These are phyloP conservation scores for Myxozyma kluyveri DNA, from an alignment of 805 yeast genomes.

Conservation along the genomic window DNA sequence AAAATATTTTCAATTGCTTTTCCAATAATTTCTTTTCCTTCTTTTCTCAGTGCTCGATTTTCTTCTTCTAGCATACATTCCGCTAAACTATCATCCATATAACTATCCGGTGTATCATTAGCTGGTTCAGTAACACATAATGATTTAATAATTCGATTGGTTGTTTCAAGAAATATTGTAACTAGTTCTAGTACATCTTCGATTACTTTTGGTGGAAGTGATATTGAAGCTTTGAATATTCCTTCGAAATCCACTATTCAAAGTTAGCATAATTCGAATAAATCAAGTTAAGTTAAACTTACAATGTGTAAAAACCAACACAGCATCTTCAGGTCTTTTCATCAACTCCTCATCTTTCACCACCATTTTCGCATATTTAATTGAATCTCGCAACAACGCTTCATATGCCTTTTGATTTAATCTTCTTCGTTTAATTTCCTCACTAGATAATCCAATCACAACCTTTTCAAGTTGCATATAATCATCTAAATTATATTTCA, in stretches of 20 bases:
- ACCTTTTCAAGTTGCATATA: constrained; percentile 22
- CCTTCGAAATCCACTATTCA: constrained; percentile 13
- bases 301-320: constrained; percentile 8
- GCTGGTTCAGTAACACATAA: background rate
- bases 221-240: constrained; percentile 7
- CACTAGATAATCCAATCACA: constrained; percentile 11
- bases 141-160: constrained; percentile 2
- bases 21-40: constrained; percentile 6
- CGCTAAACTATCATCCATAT: constrained; percentile 15
- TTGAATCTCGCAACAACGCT: constrained; percentile 17
- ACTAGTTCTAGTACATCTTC: constrained; percentile 14
- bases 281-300: background rate
- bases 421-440: constrained; percentile 10
- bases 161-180: constrained; percentile 10
- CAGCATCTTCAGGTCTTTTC: constrained; percentile 12
- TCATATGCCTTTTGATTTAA: constrained; percentile 20
- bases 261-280: background rate
- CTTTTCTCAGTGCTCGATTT: constrained; percentile 2
- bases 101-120: constrained; percentile 12
- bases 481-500: constrained; percentile 22
- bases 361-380: constrained; percentile 18
- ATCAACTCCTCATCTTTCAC: constrained; percentile 9
- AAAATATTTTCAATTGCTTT: constrained; percentile 8
- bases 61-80: constrained; percentile 15
- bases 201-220: constrained; percentile 15